Base-by-base conservation (phyloP, 768 basidiomycete species). In the Multifurca ochricompacta region DNA sequence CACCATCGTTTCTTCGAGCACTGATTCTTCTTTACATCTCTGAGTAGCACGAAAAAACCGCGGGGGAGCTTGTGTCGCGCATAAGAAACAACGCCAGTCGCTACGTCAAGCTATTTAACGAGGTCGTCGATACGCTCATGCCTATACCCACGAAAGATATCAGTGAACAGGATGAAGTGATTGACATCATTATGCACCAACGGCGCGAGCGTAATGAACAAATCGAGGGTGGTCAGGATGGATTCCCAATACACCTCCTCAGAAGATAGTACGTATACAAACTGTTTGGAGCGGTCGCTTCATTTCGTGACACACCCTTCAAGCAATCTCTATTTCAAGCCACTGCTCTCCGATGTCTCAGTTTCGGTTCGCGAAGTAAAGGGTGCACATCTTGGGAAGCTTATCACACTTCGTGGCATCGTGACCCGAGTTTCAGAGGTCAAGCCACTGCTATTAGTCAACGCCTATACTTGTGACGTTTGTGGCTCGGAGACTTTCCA, bases 401-500 rank as follows among this genome's bases (percentile, higher is more conserved):
- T 98, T 55, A 95, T 99, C 68, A 98, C 92, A 31, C 90, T 95
- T 59, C 89, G 94, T 37, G 96, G 96, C 51, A 98, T 99, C 62
- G 92, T 98, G 49, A 99, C 93, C 28, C 92, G 96, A 58, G 93
- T 99, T 3, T 97, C 94, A 3, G 96, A 98, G 73, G 96, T 99
- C 67, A 98, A 98, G 67, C 96, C 96, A 9, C 82, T 98, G 16
- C 80, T 99, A 13, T 86, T 91, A 66, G 93, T 98, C 65, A 96
- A 95, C 69, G 96, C 95, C 28, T 99, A 98, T 69, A 94, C 92
- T 0, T 98, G 96, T 71, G 96, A 98, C 66, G 84, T 91, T 56
- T 99, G 96, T 67, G 96, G 96, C 41, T 91, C 92, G 39, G 96
- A 99, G 69, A 95, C 93, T 27, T 99, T 99, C 76, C 94, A 98